Conservation (phyloP, 1,139 yeast genomes). For the Diutina rugosa region DNA sequence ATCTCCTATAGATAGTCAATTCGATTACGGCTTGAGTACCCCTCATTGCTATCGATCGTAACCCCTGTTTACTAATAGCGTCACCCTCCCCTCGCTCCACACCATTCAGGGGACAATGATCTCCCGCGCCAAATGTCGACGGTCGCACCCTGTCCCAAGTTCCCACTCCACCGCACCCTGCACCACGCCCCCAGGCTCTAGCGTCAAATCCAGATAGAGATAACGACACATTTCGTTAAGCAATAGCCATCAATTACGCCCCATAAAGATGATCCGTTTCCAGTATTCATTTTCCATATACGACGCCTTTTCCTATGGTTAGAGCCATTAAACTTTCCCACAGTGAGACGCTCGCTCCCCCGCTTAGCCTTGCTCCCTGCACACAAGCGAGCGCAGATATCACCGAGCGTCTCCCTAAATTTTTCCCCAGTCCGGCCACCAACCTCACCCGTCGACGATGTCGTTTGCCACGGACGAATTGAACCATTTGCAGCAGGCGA, state of each 20-base stretch:
- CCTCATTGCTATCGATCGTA: too few species aligned
- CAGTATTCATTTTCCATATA: not conserved
- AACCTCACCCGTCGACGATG: not conserved
- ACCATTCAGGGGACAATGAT: not conserved
- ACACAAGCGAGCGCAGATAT: not conserved
- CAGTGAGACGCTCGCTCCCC: not conserved
- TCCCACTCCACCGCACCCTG: not conserved
- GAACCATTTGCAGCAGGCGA: conserved; percentile 49
- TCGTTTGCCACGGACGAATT: conserved; percentile 26
- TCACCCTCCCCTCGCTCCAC: too few species aligned
- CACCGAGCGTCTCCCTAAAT: not conserved
- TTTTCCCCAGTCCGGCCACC: conserved; percentile 1
- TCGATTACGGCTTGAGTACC: too few species aligned
- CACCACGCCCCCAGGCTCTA: not conserved
- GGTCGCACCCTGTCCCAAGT: not conserved
- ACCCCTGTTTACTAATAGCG: too few species aligned
- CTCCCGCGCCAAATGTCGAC: not conserved
- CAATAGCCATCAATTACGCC: too few species aligned
- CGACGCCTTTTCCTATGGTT: not conserved
- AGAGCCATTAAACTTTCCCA: not conserved
- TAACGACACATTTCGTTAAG: too few species aligned
- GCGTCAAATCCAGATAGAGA: too few species aligned
- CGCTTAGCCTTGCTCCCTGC: not conserved
- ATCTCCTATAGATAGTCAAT: too few species aligned
- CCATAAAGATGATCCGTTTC: not conserved